Evolutionary conservation across 2,329 filamentous ascomycete genomes (phyloP).

Genomic region (Xylaria digitata): DNA sequence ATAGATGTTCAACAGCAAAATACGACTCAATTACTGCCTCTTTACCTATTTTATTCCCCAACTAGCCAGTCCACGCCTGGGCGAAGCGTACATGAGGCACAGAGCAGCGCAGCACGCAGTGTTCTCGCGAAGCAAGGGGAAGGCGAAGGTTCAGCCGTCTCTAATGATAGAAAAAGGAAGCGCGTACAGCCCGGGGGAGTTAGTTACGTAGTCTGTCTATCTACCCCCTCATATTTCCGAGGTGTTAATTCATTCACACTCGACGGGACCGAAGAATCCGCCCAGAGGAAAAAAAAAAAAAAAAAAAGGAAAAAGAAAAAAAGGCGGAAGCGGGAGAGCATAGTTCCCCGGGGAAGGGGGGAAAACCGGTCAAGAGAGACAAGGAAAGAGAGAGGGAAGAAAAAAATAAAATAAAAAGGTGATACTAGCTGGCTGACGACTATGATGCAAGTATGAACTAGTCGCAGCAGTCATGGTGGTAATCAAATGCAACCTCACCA

Average conservation of each 20-base stretch:
- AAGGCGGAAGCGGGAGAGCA: neutral
- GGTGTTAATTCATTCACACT: neutral
- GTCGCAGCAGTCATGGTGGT: conserved; percentile 40
- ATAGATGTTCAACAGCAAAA: neutral
- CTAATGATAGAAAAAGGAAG: conserved; percentile 6
- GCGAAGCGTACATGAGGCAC: conserved; percentile 13
- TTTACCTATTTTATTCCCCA: neutral
- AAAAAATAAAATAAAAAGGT: too few relatives aligned
- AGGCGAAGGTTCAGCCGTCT: neutral
- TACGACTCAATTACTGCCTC: neutral
- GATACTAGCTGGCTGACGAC: neutral
- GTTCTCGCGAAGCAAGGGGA: neutral
- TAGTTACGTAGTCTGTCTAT: too few relatives aligned
- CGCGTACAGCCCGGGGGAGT: too few relatives aligned
- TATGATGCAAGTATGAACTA: conserved; percentile 24
- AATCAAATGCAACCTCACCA: conserved; percentile 47
- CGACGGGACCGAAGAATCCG: conserved; percentile 28
- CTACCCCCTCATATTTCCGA: neutral
- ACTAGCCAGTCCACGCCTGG: neutral
- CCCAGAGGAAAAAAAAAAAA: neutral
- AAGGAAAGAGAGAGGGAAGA: neutral
- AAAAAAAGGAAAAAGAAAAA: neutral
- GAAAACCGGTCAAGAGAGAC: conserved; percentile 19
- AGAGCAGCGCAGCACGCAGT: conserved; percentile 3
- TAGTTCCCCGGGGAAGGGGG: neutral